Evolutionary conservation across 164 flowering plant species (phyloP).

Genomic region (Tinospora cordifolia): DNA sequence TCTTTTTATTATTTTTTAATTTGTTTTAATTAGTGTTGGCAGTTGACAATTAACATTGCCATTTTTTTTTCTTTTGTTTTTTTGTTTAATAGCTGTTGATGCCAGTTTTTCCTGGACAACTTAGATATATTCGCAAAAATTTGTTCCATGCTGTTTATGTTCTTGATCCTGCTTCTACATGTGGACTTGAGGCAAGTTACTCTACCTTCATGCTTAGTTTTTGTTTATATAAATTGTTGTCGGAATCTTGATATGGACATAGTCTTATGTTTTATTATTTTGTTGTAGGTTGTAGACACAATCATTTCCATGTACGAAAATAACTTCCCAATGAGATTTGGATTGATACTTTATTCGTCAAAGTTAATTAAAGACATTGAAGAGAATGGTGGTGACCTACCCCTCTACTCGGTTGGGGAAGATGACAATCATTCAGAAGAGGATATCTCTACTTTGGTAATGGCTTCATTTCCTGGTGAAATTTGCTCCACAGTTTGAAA

Average conservation of each 20-base stretch:
- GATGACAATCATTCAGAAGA: conserved; percentile 30
- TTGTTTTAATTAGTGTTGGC: too few relatives aligned
- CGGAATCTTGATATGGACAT: not conserved
- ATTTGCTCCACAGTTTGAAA: not conserved
- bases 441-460: conserved; percentile 84
- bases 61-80: conserved; percentile 11
- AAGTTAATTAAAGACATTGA: conserved; percentile 50
- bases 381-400: conserved; percentile 41
- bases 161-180: conserved; percentile 72
- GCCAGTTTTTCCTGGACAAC: conserved; percentile 95
- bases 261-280: not conserved
- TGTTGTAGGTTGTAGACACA: conserved; percentile 62
- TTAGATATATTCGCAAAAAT: conserved; percentile 92
- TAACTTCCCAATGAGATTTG: conserved; percentile 86
- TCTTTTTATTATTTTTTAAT: too few relatives aligned
- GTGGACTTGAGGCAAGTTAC: conserved; percentile 83
- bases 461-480: not conserved
- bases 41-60: conserved; percentile 6
- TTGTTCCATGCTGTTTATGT: conserved; percentile 88
- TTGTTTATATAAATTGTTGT: not conserved
- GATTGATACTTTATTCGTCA: conserved; percentile 71
- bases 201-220: not conserved
- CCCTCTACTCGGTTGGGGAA: conserved; percentile 18
- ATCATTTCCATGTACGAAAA: conserved; percentile 67
- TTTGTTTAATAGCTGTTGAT: conserved; percentile 88